These are phyloP conservation scores for Pseudogymnoascus sp. DNA, from an alignment of 2,329 filamentous ascomycete genomes.

Conservation along the genomic window DNA sequence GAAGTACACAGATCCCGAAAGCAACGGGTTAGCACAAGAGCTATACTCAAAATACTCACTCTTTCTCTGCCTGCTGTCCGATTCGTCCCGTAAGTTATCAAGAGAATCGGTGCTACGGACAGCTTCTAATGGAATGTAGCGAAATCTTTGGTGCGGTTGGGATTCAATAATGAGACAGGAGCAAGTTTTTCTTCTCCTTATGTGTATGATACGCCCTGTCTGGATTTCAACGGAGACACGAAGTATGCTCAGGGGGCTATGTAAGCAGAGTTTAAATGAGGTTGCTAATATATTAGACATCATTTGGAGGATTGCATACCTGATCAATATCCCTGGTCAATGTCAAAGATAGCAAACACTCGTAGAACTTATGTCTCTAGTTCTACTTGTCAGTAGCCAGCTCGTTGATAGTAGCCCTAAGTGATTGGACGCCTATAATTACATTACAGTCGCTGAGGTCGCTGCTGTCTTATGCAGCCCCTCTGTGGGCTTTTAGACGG, in stretches of 20 bases:
- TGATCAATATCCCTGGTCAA: not conserved
- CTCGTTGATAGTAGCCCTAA: too few species aligned
- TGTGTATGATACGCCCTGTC: slow-evolving; percentile 19
- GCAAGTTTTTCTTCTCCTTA: slow-evolving; percentile 15
- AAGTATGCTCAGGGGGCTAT: slow-evolving; percentile 22
- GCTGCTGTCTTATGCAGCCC: too few species aligned
- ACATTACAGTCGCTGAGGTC: too few species aligned
- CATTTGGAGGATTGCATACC: not conserved
- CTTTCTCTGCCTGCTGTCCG: not conserved
- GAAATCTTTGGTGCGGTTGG: slow-evolving; percentile 22
- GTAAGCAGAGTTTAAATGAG: slow-evolving; percentile 9
- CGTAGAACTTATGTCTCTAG: too few species aligned
- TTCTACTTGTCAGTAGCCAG: too few species aligned
- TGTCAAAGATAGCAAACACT: not conserved
- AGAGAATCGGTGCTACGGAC: not conserved
- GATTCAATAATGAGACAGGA: slow-evolving; percentile 16
- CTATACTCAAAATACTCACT: not conserved
- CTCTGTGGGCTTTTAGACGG: too few species aligned
- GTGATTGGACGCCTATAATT: too few species aligned
- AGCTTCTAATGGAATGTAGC: not conserved
- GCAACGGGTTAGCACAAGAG: not conserved
- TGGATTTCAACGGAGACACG: slow-evolving; percentile 17
- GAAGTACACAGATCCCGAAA: not conserved
- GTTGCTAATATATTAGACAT: not conserved
- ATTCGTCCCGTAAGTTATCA: not conserved